These are phyloP conservation scores for Talaromyces borbonicus DNA, from an alignment of 495 filamentous ascomycete genomes.

Conservation along the genomic window DNA sequence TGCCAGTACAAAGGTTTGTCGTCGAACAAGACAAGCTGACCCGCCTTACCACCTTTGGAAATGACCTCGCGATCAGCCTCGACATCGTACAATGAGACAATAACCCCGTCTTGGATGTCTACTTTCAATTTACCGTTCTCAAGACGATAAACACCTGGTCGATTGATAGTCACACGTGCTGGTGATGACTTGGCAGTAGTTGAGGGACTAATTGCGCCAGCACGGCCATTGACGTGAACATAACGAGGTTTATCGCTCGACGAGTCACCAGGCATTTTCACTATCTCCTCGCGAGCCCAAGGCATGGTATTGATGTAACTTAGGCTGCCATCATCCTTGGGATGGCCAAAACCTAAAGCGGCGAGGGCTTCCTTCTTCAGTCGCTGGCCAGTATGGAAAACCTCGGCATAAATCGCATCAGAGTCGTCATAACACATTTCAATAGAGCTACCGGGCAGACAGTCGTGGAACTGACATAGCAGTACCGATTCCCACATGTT, in stretches of 20 bases:
- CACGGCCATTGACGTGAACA: constrained; percentile 33
- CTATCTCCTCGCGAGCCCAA: constrained; percentile 67
- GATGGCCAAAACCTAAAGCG: constrained; percentile 49
- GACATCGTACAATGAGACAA: constrained; percentile 75
- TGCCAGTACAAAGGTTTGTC: constrained; percentile 99
- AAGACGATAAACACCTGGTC: constrained; percentile 64
- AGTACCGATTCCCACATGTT: constrained; percentile 83
- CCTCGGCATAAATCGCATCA: constrained; percentile 69
- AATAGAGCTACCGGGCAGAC: constrained; percentile 87
- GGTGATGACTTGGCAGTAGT: constrained; percentile 34
- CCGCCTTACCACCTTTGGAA: constrained; percentile 67
- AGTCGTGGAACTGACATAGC: constrained; percentile 95
- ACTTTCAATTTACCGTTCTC: constrained; percentile 66
- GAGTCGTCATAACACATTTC: constrained; percentile 97
- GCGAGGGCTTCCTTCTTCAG: constrained; percentile 59
- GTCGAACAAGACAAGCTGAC: constrained; percentile 91
- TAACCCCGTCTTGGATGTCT: constrained; percentile 59
- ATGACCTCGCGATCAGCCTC: constrained; percentile 64
- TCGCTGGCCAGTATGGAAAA: constrained; percentile 67
- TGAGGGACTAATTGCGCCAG: constrained; percentile 40
- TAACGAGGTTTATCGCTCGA: constrained; percentile 30
- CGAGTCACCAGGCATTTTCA: constrained; percentile 42
- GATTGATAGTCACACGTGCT: constrained; percentile 46
- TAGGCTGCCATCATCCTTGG: constrained; percentile 22
- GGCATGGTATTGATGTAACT: constrained; percentile 71